phyloP scores from a whole-genome alignment of 169 alveolate species.

The Plasmodium gallinaceum region DNA sequence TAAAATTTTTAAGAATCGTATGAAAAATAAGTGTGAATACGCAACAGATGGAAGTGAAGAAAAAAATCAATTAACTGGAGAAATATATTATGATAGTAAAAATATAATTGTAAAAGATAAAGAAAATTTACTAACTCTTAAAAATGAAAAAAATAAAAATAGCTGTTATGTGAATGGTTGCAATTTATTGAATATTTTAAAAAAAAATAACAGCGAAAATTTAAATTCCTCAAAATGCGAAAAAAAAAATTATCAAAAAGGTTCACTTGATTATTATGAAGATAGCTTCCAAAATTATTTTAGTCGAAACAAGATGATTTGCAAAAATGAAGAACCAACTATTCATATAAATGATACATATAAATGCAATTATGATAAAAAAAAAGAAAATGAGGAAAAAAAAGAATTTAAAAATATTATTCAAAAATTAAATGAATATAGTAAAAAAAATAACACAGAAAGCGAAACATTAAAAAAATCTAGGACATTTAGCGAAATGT shows the following conservation, averaged over 20 bases:
- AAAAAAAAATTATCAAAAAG: not conserved
- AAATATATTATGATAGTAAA: slow-evolving; percentile 8
- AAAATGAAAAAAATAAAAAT: slow-evolving; percentile 15
- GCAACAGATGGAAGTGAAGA: slow-evolving; percentile 6
- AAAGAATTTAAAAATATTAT: slow-evolving; percentile 2
- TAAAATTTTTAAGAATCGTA: slow-evolving; percentile 9
- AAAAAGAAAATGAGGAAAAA: not conserved
- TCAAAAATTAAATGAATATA: slow-evolving; percentile 7
- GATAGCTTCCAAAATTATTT: slow-evolving; percentile 22
- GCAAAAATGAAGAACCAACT: slow-evolving; percentile 17
- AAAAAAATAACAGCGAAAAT: slow-evolving; percentile 10
- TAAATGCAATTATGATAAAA: slow-evolving; percentile 23
- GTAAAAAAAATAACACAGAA: slow-evolving; percentile 16
- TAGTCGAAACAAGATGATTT: not conserved
- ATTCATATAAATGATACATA: not conserved
- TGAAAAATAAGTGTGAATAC: slow-evolving; percentile 1
- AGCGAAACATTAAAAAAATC: slow-evolving; percentile 50
- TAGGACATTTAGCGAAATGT: slow-evolving; percentile 22
- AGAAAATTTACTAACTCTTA: slow-evolving; percentile 1
- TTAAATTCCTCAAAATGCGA: too few relatives aligned
- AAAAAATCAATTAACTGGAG: not conserved
- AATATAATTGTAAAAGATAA: slow-evolving; percentile 23
- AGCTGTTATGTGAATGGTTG: slow-evolving; percentile 44
- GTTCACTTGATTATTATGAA: slow-evolving; percentile 16
- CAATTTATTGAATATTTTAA: slow-evolving; percentile 29